Evolutionary conservation across 441 rosid genomes (phyloP), one percentile per base, ranked within the genome.

Genomic region (Omphalea diandra): DNA sequence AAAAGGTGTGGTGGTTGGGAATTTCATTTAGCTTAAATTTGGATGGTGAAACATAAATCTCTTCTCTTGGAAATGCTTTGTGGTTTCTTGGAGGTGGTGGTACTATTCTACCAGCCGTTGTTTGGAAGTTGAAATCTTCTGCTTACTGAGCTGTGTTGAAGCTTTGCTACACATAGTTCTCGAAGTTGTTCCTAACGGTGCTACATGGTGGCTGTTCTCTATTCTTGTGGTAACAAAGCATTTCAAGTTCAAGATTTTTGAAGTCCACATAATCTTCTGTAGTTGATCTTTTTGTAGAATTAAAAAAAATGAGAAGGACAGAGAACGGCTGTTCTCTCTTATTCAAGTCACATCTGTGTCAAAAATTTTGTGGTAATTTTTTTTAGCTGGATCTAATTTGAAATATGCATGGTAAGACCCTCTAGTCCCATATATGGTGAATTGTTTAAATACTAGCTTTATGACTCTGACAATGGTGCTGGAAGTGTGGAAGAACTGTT

Each of bases 321-420:
- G 79, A 63, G 75, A 69, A 55, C n/a, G 11, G 8, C n/a, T 67
- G 47, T 43, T 72, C 73, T 56, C 70, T 49, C 63, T 59, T 59
- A 54, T 73, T 74, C 56, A 75, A 64, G 70, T 70, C 63, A 61
- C 77, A 63, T 65, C 50, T 68, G 69, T 70, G 32, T 73, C 15
- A 31, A 63, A 60, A 68, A 73, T 32, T 75, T 80, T 78, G 74
- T 80, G 63, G 75, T 79, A 72, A 70, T 64, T 73, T 79, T n/a
- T 74, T 43, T 75, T 80, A 59, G 31, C 73, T 75, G 73, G 66
- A 43, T 68, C 33, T 77, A 64, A 62, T 72, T 67, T 61, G n/a
- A 61, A 65, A 60, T 70, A 64, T 14, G 71, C 35, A 69, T 52
- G 80, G 82, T 76, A 85, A 83, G 84, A 67, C 22, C 71, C 35